Base-by-base conservation (phyloP, 495 filamentous ascomycete genomes). In the Mycothermus thermophilus region DNA sequence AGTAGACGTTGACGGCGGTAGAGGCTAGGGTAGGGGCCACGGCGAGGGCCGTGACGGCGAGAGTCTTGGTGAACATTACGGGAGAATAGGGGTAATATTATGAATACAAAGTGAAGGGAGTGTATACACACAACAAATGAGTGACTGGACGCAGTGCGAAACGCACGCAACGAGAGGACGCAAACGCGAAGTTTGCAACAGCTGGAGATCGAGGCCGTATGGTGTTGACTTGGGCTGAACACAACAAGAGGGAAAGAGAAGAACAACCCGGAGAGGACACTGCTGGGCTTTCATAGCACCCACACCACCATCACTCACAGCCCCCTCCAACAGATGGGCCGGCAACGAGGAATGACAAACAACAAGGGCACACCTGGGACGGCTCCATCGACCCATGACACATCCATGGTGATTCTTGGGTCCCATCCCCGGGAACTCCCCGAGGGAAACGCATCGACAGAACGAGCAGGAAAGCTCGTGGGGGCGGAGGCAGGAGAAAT, bases 91-190 rank as follows among this genome's bases (percentile, higher is more conserved):
- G 19, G n/a, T 21, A 3, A 2, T 42, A 50, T 52, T 54, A 54
- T 21, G 38, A 41, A 41, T 44, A 46, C 35, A 35, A 36, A 13
- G 14, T 32, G 30, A 25, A 11, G 6, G 22, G 22, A 25, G 15
- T 16, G 23, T 35, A 33, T 38, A 40, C 14, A 41, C 27, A 27
- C 20, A 36, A 49, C 50, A 45, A 11, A 40, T 9, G 49, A 61
- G 44, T 37, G 56, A 53, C 42, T 48, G 37, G 6, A 25, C 6
- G 35, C 48, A 42, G 34, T 50, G 48, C 38, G 30, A 11, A 40
- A 30, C 41, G 46, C 45, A 48, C 37, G 39, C 46, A 62, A 62
- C 34, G 61, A 64, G 52, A 57, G 61, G 58, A 64, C 61, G 61
- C 58, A 64, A 59, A 62, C 61, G 47, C 52, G 48, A 50, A 29